Evolutionary conservation across 805 yeast genomes (phyloP).

Genomic region (Saturnispora sanitii): DNA sequence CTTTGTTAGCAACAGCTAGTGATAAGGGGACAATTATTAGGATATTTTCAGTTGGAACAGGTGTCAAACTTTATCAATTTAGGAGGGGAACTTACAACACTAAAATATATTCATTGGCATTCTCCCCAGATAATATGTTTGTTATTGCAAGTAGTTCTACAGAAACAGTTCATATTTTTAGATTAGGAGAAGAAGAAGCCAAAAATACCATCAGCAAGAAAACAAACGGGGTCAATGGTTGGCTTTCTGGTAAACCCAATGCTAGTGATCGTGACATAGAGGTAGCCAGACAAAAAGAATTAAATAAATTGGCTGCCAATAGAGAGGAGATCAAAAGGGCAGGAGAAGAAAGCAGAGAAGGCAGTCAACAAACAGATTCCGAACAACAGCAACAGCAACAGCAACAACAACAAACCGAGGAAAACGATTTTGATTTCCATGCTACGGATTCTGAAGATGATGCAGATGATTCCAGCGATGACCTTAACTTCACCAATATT

Average conservation of each 20-base stretch:
- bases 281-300: constrained; percentile 10
- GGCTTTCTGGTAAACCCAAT: constrained; percentile 9
- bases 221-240: constrained; percentile 8
- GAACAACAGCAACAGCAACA: neutral
- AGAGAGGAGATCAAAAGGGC: constrained; percentile 12
- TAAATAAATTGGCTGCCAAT: constrained; percentile 10
- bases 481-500: neutral
- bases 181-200: constrained; percentile 45
- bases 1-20: constrained; percentile 82
- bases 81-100: constrained; percentile 88
- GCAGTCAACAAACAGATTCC: neutral
- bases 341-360: constrained; percentile 2
- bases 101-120: constrained; percentile 68
- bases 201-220: constrained; percentile 21
- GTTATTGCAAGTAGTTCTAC: constrained; percentile 83
- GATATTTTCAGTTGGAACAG: constrained; percentile 68
- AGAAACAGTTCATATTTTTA: constrained; percentile 87
- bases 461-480: too few species aligned
- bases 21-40: constrained; percentile 85
- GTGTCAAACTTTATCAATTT: constrained; percentile 64
- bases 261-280: constrained; percentile 10
- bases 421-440: neutral
- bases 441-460: constrained; percentile 28
- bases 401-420: neutral
- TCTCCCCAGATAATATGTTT: constrained; percentile 65